A percentile compares a stretch with the other conserved stretches of the same genome.
Conservation (phyloP, 805 yeast genomes). For the Cyberlindnera galapagoensis region DNA sequence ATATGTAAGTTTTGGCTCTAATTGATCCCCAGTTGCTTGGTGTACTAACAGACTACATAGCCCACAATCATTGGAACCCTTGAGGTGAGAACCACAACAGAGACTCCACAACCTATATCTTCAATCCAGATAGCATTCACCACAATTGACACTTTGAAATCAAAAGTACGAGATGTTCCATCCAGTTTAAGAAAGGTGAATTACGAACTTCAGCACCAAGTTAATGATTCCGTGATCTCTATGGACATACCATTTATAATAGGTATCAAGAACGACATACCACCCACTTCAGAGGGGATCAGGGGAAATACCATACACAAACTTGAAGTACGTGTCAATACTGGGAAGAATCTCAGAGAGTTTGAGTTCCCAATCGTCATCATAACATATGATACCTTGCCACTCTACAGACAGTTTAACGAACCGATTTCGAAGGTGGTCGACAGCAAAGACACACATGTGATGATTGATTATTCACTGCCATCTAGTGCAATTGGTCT, state of each 20-base stretch:
- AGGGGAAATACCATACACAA: slow-evolving; percentile 34
- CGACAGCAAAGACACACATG: slow-evolving; percentile 42
- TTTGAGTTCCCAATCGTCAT: slow-evolving; percentile 44
- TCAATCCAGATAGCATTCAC: slow-evolving; percentile 41
- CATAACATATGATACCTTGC: slow-evolving; percentile 50
- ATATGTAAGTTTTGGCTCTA: slow-evolving; percentile 13
- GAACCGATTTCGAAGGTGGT: slow-evolving; percentile 41
- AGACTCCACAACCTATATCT: slow-evolving; percentile 40
- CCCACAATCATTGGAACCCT: slow-evolving; percentile 56
- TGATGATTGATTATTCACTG: slow-evolving; percentile 38
- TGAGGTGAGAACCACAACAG: slow-evolving; percentile 46
- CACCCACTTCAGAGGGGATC: slow-evolving; percentile 45
- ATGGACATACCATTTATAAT: slow-evolving; percentile 55
- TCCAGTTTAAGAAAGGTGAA: slow-evolving; percentile 25
- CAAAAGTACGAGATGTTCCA: slow-evolving; percentile 31
- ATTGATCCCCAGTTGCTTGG: not conserved
- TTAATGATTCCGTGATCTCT: slow-evolving; percentile 40
- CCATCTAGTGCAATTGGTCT: slow-evolving; percentile 56
- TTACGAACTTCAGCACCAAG: slow-evolving; percentile 29
- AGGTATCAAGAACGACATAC: slow-evolving; percentile 46
- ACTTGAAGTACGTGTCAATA: slow-evolving; percentile 29
- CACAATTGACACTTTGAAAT: slow-evolving; percentile 42
- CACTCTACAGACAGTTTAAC: slow-evolving; percentile 47
- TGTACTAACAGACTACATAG: slow-evolving; percentile 1
- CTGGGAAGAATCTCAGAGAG: slow-evolving; percentile 8